These are phyloP conservation scores for Linanthus parryae DNA, from an alignment of 148 eudicot species.

Conservation along the genomic window DNA sequence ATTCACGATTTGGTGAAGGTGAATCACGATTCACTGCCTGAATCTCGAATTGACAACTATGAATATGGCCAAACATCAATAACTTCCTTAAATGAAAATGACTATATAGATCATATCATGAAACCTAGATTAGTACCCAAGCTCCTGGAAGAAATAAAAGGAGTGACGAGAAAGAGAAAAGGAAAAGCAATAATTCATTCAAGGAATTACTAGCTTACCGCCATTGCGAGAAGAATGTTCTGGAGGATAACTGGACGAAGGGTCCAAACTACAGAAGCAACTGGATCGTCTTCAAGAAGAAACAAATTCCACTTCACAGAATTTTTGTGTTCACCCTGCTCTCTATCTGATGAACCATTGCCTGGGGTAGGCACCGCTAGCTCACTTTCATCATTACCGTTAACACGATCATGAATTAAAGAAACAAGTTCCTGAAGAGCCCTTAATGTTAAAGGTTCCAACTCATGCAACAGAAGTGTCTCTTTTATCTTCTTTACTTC, in stretches of 20 bases:
- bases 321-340: slow-evolving; percentile 22
- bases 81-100: no score
- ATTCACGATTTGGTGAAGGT: no score
- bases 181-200: not conserved
- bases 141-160: no score
- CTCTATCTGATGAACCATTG: slow-evolving; percentile 25
- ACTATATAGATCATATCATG: no score
- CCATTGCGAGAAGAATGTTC: slow-evolving; percentile 61
- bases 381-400: slow-evolving; percentile 25
- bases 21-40: no score
- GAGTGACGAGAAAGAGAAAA: not conserved
- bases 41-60: no score
- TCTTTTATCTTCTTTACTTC: slow-evolving; percentile 23
- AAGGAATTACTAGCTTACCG: slow-evolving; percentile 45
- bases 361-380: slow-evolving; percentile 25
- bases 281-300: slow-evolving; percentile 61
- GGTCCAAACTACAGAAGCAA: slow-evolving; percentile 64
- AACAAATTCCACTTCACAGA: slow-evolving; percentile 15
- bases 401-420: slow-evolving; percentile 64
- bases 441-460: slow-evolving; percentile 42
- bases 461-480: slow-evolving; percentile 44
- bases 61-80: no score
- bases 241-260: slow-evolving; percentile 61
- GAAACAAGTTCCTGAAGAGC: slow-evolving; percentile 72
- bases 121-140: no score